Base-by-base conservation (phyloP, 1,284 basidiomycete species). In the Ganoderma leucocontextum region DNA sequence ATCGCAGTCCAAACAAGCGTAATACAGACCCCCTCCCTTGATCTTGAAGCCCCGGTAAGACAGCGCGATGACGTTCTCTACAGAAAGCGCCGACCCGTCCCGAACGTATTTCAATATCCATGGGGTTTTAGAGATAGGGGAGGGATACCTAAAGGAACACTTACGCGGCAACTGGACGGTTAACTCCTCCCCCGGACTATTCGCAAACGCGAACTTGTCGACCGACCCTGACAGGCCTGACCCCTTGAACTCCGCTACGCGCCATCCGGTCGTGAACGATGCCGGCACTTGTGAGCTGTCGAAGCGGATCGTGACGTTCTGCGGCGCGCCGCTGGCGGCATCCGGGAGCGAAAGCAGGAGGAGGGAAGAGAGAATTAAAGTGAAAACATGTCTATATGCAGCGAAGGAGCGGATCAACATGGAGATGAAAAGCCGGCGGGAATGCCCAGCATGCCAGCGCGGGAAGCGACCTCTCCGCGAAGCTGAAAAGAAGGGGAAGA, bases 361-460 rank as follows among this genome's bases (percentile, higher is more conserved):
- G 61, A 67, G 25, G 39, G 49, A 42, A 2, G 60, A 44, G 42
- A 71, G 60, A 62, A 67, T 41, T 57, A 60, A 25, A 60, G 41
- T 5, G 12, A 47, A 61, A 57, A 71, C 49, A 42, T 63, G 15
- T 63, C 61, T 47, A 66, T 69, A 62, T 58, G 66, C 59, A 65
- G 49, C n/a, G n/a, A 74, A 67, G 12, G 59, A 60, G 65, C 67
- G 47, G 52, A 22, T 44, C 52, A 66, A 44, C 66, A 72, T 71
- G 53, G 66, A 64, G 52, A 65, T 63, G 15, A 58, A 63, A 68
- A 65, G 57, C 63, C 66, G 60, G 57, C 47, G 64, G 66, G 64
- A 68, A 74, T 74, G 74, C 64, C 72, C 76, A 77, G 76, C 76
- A 77, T 76, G 71, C 72, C 73, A 49, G 71, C 71, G 47, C 38